A percentile compares a stretch with the other conserved stretches of the same genome.
These are phyloP conservation scores for Penicillium sp. DNA, from an alignment of 2,329 filamentous ascomycete species.

Conservation along the genomic window DNA sequence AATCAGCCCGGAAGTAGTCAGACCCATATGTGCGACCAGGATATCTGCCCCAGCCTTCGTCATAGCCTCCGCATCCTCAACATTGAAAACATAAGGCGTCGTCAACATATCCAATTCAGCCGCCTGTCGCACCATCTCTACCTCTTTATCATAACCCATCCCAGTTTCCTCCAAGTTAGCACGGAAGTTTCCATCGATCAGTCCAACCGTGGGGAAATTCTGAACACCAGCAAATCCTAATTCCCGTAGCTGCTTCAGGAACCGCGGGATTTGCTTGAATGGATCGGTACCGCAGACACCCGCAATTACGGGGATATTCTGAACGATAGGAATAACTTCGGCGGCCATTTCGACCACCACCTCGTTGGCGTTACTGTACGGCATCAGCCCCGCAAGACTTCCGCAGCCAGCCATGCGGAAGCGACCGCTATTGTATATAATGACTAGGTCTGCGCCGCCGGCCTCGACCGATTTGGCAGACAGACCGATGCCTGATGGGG, in stretches of 20 bases:
- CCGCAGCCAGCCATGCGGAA: conserved; percentile 72
- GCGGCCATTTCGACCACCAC: conserved; percentile 68
- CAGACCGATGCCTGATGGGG: conserved; percentile 59
- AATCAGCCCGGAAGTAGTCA: not conserved
- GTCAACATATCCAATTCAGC: conserved; percentile 58
- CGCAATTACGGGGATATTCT: conserved; percentile 64
- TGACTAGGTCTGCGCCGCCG: conserved; percentile 67
- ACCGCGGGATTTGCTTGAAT: conserved; percentile 60
- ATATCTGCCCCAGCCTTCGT: not conserved
- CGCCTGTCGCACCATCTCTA: conserved; percentile 63
- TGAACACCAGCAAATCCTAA: conserved; percentile 68
- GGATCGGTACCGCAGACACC: conserved; percentile 71
- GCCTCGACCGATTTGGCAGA: conserved; percentile 69
- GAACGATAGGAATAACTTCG: conserved; percentile 65
- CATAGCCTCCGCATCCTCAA: not conserved
- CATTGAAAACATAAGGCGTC: not conserved
- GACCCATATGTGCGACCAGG: not conserved
- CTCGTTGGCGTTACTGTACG: conserved; percentile 68
- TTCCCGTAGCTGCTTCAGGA: conserved; percentile 59
- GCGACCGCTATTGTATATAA: conserved; percentile 70
- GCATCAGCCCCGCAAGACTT: conserved; percentile 67
- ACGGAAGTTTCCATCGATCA: conserved; percentile 67
- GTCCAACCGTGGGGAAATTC: conserved; percentile 70
- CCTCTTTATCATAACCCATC: conserved; percentile 66
- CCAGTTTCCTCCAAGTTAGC: conserved; percentile 68